These are phyloP conservation scores for Asparagopsis taxiformis DNA, from an alignment of 31 red algal genomes.

Conservation along the genomic window DNA sequence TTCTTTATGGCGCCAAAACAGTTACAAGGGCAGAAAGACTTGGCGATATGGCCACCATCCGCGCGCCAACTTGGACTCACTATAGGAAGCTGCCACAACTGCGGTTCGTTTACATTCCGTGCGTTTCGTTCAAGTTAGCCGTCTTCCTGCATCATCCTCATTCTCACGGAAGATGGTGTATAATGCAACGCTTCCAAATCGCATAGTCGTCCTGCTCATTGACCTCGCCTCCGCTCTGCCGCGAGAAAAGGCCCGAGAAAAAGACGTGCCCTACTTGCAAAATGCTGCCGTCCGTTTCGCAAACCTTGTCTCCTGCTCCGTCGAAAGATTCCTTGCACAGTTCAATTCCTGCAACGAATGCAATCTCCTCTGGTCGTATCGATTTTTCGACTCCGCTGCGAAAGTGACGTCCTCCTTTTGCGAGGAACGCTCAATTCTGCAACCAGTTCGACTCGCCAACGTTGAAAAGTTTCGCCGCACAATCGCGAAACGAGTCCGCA, in stretches of 20 bases:
- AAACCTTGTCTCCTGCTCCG: neutral
- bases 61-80: too few species aligned
- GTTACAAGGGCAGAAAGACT: too few species aligned
- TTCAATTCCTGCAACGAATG: neutral
- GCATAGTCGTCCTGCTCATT: neutral
- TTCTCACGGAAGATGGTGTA: neutral
- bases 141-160: too few species aligned
- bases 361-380: slow-evolving; percentile 8
- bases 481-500: neutral
- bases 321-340: slow-evolving; percentile 1
- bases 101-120: too few species aligned
- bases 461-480: neutral
- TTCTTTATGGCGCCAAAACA: too few species aligned
- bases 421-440: neutral
- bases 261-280: neutral
- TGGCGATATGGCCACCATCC: too few species aligned
- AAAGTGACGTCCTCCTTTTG: neutral
- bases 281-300: neutral
- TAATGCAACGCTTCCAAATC: neutral
- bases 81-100: too few species aligned
- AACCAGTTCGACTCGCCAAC: neutral
- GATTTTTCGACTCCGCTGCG: slow-evolving; percentile 6
- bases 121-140: too few species aligned
- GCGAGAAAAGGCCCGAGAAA: neutral
- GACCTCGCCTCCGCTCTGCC: neutral